Evolutionary conservation across 1,284 basidiomycete genomes (phyloP), one percentile per base, ranked within the genome.

Genomic region (Cutaneotrichosporon sp.): DNA sequence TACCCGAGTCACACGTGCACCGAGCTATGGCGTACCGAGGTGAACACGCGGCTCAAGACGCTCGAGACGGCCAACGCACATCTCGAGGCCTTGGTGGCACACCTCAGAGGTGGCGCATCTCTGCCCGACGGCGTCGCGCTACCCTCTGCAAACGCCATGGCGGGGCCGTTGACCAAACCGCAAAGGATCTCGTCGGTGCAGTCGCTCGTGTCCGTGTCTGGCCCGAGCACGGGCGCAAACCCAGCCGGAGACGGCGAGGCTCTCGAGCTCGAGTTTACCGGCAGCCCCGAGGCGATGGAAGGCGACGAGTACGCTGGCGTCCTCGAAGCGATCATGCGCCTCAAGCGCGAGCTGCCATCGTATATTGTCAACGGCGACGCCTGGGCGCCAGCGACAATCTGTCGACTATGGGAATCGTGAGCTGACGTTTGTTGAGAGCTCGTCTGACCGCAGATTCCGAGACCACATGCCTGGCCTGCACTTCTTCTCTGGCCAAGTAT

Each of bases 401-500:
- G 42, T 8, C 33, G 18, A 17, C 46, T 59, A 4, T 61, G 57
- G 57, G 52, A 53, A 21, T 56, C 54, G 59, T 58, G 49, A 43
- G 58, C 55, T 4, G 18, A 7, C 20, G 14, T 17, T 22, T 1
- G 15, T 13, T 4, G 5, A 2, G 4, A 8, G 13, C 21, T 4
- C 38, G 22, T 8, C 50, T 49, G 52, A 51, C 46, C n/a, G 12
- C 46, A 60, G 59, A 0, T 61, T 61, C 56, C 60, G 60, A 13
- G 49, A 52, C 7, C 51, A 61, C 42, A 61, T 61, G 60, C 60
- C 60, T 3, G 60, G 60, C 1, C 38, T 61, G 22, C 60, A 61
- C 46, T 61, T 61, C 46, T 53, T 61, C 36, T 52, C 52, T 3
- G 55, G 57, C n/a, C 54, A 58, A 30, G 60, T 61, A 23, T 61